Evolutionary conservation across 371 early-diverging fungal genomes (phyloP).

Genomic region (Phascolomyces articulosus): DNA sequence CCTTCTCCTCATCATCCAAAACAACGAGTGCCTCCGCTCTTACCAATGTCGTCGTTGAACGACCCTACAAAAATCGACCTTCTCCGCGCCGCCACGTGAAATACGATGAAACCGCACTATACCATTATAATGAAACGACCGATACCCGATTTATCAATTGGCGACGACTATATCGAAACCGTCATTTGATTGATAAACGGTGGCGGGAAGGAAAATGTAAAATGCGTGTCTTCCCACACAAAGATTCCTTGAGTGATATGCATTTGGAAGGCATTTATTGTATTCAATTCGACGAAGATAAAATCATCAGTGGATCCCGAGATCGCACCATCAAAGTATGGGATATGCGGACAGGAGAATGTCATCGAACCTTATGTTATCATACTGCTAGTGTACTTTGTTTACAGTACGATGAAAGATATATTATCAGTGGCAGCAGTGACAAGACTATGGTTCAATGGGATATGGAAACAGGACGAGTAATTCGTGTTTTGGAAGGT

Average conservation of each 20-base stretch:
- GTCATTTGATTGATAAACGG: slow-evolving; percentile 58
- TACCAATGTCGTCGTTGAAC: slow-evolving; percentile 14
- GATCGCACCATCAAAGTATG: slow-evolving; percentile 86
- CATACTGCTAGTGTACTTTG: slow-evolving; percentile 87
- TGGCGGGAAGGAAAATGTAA: slow-evolving; percentile 71
- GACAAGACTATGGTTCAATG: slow-evolving; percentile 83
- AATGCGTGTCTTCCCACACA: slow-evolving; percentile 54
- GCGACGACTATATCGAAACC: slow-evolving; percentile 66
- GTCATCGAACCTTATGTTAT: slow-evolving; percentile 63
- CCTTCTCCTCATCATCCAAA: slow-evolving; percentile 11
- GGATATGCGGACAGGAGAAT: slow-evolving; percentile 68
- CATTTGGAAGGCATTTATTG: slow-evolving; percentile 94
- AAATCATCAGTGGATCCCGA: slow-evolving; percentile 81
- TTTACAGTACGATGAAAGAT: slow-evolving; percentile 74
- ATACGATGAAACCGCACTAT: slow-evolving; percentile 35
- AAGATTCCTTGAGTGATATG: slow-evolving; percentile 42
- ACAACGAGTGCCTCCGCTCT: slow-evolving; percentile 18
- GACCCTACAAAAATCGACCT: slow-evolving; percentile 33
- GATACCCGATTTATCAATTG: slow-evolving; percentile 65
- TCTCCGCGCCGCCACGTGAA: slow-evolving; percentile 25
- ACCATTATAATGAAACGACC: slow-evolving; percentile 36
- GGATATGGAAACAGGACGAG: slow-evolving; percentile 69
- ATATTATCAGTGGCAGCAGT: slow-evolving; percentile 84
- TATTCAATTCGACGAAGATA: slow-evolving; percentile 76
- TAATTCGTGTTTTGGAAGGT: slow-evolving; percentile 57